Evolutionary conservation across 441 rosid species (phyloP).

Genomic region (Hypseocharis bilobata): DNA sequence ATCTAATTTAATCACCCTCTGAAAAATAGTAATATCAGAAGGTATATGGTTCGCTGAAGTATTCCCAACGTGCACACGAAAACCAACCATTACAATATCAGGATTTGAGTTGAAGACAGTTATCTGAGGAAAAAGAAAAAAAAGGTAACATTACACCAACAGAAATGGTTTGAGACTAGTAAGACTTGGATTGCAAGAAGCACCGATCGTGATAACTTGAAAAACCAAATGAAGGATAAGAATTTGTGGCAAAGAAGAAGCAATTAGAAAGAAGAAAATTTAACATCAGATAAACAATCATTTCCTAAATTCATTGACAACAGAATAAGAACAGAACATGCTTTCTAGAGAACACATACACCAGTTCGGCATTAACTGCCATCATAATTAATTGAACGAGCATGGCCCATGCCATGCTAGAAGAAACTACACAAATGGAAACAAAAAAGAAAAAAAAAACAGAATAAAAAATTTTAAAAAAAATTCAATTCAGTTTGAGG

Average conservation of each 20-base stretch:
- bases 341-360: no score
- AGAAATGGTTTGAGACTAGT: not conserved
- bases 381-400: no score
- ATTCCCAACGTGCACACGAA: conserved; percentile 92
- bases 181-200: not conserved
- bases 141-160: not conserved
- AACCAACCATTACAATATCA: conserved; percentile 97
- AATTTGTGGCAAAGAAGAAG: not conserved
- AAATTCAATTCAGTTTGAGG: no score
- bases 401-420: no score
- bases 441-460: no score
- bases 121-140: conserved; percentile 43
- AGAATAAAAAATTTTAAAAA: no score
- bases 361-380: no score
- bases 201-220: not conserved
- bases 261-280: not conserved
- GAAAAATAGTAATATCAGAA: conserved; percentile 78
- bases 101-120: conserved; percentile 91
- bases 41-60: conserved; percentile 91
- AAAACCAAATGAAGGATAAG: not conserved
- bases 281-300: no score
- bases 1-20: conserved; percentile 89
- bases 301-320: no score
- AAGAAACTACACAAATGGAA: no score
- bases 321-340: no score